Conservation (phyloP, 2,329 filamentous ascomycete species). For the Pyrenochaeta sp. region DNA sequence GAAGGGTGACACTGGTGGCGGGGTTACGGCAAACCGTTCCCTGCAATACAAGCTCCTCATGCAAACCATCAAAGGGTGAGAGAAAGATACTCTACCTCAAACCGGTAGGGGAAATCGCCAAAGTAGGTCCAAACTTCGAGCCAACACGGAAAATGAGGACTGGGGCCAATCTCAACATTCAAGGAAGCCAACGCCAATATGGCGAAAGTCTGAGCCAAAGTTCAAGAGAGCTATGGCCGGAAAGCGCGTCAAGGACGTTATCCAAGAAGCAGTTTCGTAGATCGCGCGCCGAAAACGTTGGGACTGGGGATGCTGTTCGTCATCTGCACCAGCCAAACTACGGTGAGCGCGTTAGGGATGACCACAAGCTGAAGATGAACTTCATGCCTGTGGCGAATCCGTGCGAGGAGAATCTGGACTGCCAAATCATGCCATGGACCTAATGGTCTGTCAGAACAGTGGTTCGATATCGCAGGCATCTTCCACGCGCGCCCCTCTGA, state of each 20-base stretch:
- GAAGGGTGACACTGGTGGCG: conserved; percentile 34
- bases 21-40: conserved; percentile 22
- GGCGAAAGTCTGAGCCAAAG: conserved; percentile 5
- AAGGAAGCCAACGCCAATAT: conserved; percentile 8
- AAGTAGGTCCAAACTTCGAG: conserved; percentile 1
- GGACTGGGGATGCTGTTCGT: too few species aligned
- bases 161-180: conserved; percentile 10
- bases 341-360: neutral
- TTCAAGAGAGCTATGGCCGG: conserved; percentile 7
- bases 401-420: conserved; percentile 13
- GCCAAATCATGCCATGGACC: conserved; percentile 30
- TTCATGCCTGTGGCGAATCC: conserved; percentile 6
- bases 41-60: conserved; percentile 31
- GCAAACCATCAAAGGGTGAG: conserved; percentile 25
- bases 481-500: conserved; percentile 23
- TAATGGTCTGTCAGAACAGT: conserved; percentile 26
- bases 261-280: neutral
- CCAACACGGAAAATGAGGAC: conserved; percentile 12
- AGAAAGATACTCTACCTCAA: conserved; percentile 23
- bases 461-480: conserved; percentile 26
- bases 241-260: neutral
- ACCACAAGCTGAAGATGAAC: neutral
- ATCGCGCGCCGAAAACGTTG: neutral
- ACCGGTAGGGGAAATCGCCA: conserved; percentile 13
- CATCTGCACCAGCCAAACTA: neutral